These are phyloP conservation scores for Wickerhamomyces sp. DNA, from an alignment of 1,139 yeast species.

Conservation along the genomic window DNA sequence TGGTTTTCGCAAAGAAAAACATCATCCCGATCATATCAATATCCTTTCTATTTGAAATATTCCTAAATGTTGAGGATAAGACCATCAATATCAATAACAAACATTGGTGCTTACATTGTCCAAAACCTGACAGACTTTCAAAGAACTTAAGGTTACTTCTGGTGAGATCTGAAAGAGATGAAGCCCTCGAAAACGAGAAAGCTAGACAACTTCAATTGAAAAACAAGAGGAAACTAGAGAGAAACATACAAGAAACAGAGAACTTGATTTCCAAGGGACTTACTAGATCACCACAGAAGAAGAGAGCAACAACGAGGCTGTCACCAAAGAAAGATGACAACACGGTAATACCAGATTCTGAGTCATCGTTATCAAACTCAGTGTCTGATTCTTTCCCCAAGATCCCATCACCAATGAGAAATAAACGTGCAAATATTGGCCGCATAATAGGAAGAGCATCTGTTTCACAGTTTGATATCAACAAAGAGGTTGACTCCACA, in stretches of 20 bases:
- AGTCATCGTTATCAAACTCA: not conserved
- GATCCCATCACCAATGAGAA: constrained; percentile 32
- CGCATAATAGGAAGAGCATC: constrained; percentile 32
- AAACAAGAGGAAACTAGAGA: not conserved
- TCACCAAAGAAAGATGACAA: too few relatives aligned
- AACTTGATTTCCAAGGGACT: not conserved
- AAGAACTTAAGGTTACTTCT: constrained; percentile 4
- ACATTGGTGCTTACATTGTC: constrained; percentile 56
- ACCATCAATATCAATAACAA: constrained; percentile 23
- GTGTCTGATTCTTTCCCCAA: constrained; percentile 15
- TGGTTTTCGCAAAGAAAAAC: constrained; percentile 54
- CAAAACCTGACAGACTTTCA: constrained; percentile 23
- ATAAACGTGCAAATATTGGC: constrained; percentile 25
- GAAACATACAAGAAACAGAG: not conserved
- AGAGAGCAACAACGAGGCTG: too few relatives aligned
- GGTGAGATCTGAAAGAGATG: constrained; percentile 1
- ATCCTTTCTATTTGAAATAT: constrained; percentile 45
- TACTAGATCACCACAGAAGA: not conserved
- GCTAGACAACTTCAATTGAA: not conserved
- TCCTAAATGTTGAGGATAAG: constrained; percentile 21
- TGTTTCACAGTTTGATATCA: constrained; percentile 27
- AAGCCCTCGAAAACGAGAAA: not conserved
- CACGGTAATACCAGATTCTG: not conserved
- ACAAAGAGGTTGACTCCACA: not conserved
- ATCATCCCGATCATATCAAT: constrained; percentile 51